Evolutionary conservation across 208 protist species (phyloP).

Genomic region (Leishmania gerbilli): DNA sequence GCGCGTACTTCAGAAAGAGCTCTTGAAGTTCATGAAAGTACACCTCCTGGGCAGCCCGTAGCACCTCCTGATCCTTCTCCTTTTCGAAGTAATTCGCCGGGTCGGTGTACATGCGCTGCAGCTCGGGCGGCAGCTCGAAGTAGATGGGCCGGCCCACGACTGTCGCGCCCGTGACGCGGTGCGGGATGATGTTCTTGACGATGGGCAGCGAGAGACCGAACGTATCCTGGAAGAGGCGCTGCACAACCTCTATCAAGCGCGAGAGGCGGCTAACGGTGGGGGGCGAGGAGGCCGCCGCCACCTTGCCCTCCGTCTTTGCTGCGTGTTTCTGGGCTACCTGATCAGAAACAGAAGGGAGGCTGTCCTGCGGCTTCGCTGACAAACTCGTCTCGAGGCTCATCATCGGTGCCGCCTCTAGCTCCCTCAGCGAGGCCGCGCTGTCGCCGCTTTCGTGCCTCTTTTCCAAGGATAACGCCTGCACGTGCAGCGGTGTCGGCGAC

Average conservation of each 20-base stretch:
- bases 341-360: neutral
- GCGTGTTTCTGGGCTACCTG: neutral
- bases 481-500: neutral
- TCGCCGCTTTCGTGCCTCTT: neutral
- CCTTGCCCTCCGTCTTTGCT: neutral
- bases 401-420: neutral
- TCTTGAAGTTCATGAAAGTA: constrained; percentile 40
- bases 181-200: constrained; percentile 53
- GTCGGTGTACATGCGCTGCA: constrained; percentile 39
- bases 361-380: neutral
- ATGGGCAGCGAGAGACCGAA: constrained; percentile 61
- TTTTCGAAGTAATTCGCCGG: constrained; percentile 31
- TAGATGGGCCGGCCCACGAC: constrained; percentile 61
- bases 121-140: constrained; percentile 33
- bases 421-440: neutral
- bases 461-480: neutral
- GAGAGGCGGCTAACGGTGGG: neutral
- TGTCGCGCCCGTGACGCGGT: constrained; percentile 33
- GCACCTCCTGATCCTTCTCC: constrained; percentile 28
- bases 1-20: constrained; percentile 51
- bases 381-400: neutral
- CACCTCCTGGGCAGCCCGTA: constrained; percentile 39
- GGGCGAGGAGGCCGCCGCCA: neutral
- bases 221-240: constrained; percentile 44
- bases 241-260: constrained; percentile 23